phyloP scores from a whole-genome alignment of 805 yeast genomes.

The Komagataella phaffii region DNA sequence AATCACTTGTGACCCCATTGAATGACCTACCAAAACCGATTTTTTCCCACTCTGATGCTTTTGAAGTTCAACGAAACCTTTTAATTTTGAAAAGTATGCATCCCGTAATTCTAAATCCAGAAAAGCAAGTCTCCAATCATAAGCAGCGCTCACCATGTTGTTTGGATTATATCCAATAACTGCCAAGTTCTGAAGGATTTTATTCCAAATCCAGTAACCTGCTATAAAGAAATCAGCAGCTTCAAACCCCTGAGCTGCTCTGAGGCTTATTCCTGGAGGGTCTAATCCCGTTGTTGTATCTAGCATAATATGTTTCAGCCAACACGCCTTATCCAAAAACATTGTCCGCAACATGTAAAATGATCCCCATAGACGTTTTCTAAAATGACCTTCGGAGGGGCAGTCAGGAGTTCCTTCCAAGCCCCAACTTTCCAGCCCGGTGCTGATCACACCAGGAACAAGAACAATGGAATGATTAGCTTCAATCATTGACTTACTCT shows the following conservation, averaged over 20 bases:
- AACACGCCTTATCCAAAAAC: slow-evolving; percentile 84
- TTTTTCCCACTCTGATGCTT: slow-evolving; percentile 44
- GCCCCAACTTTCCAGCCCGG: slow-evolving; percentile 94
- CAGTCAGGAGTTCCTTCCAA: slow-evolving; percentile 64
- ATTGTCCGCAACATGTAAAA: slow-evolving; percentile 88
- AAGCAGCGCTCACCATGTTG: slow-evolving; percentile 81
- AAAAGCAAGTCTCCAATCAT: slow-evolving; percentile 93
- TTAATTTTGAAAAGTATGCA: slow-evolving; percentile 68
- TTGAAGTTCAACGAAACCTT: slow-evolving; percentile 55
- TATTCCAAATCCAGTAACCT: slow-evolving; percentile 99
- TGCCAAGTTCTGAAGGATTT: slow-evolving; percentile 85
- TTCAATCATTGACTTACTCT: slow-evolving; percentile 31
- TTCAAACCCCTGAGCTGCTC: slow-evolving; percentile 94
- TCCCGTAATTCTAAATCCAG: slow-evolving; percentile 82
- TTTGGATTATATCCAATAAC: slow-evolving; percentile 91
- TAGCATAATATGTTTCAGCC: slow-evolving; percentile 84
- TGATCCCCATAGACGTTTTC: slow-evolving; percentile 94
- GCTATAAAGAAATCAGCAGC: slow-evolving; percentile 94
- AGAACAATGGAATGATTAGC: slow-evolving; percentile 71
- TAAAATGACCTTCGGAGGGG: slow-evolving; percentile 71
- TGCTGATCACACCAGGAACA: slow-evolving; percentile 94
- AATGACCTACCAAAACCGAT: slow-evolving; percentile 74
- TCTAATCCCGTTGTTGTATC: slow-evolving; percentile 90
- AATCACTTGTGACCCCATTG: slow-evolving; percentile 91
- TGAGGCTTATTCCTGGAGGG: slow-evolving; percentile 65